A percentile compares a stretch with the other conserved stretches of the same genome.
phyloP scores from a whole-genome alignment of 495 filamentous ascomycete genomes.

The Gamarada debralockiae region DNA sequence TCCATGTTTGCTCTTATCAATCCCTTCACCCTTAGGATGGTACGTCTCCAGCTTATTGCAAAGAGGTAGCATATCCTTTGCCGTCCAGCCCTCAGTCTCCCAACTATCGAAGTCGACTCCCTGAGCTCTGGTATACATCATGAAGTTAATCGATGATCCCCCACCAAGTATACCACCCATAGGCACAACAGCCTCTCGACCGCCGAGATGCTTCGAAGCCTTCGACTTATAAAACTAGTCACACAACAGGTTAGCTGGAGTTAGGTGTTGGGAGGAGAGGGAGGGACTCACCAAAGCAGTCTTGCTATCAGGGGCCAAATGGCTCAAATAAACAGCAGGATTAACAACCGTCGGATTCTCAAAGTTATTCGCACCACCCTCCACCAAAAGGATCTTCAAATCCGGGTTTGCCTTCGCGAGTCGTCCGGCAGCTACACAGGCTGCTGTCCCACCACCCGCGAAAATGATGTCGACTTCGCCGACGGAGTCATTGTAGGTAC shows the following conservation, averaged over 20 bases:
- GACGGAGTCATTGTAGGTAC: slow-evolving; percentile 10
- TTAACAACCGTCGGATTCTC: slow-evolving; percentile 38
- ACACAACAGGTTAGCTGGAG: not conserved
- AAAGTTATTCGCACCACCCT: slow-evolving; percentile 44
- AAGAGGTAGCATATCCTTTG: slow-evolving; percentile 20
- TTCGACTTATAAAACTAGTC: slow-evolving; percentile 24
- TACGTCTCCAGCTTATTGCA: slow-evolving; percentile 33
- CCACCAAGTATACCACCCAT: slow-evolving; percentile 54
- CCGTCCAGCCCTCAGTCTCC: slow-evolving; percentile 20
- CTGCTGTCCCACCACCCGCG: slow-evolving; percentile 31
- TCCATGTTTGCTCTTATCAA: slow-evolving; percentile 32
- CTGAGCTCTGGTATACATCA: slow-evolving; percentile 46
- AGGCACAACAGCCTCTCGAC: slow-evolving; percentile 43
- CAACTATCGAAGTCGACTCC: slow-evolving; percentile 22
- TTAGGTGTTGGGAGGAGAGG: not conserved
- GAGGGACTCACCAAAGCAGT: slow-evolving; percentile 19
- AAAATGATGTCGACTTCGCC: slow-evolving; percentile 26
- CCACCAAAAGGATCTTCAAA: slow-evolving; percentile 49
- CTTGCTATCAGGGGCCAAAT: slow-evolving; percentile 19
- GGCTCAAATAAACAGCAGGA: slow-evolving; percentile 35
- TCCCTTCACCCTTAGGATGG: slow-evolving; percentile 27
- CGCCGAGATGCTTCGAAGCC: slow-evolving; percentile 38
- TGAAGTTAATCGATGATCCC: slow-evolving; percentile 56
- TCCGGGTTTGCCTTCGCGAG: slow-evolving; percentile 45
- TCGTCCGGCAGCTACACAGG: slow-evolving; percentile 43